A percentile compares a stretch with the other conserved stretches of the same genome.
Conservation (phyloP, 306 rosid species). For the Sphenostylis stenocarpa region DNA sequence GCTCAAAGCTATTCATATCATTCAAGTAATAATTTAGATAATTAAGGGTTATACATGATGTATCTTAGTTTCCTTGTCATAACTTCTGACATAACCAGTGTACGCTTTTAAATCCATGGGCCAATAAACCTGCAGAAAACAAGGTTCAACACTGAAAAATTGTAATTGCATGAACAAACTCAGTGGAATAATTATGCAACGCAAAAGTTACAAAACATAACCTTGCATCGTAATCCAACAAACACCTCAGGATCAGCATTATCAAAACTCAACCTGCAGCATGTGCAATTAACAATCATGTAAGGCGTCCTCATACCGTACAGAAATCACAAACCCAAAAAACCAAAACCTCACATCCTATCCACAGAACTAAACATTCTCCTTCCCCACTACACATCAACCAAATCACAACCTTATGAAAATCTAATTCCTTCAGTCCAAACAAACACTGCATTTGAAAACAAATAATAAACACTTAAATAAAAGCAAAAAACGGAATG, state of each 20-base stretch:
- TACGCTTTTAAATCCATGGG: slow-evolving; percentile 88
- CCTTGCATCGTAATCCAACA: slow-evolving; percentile 94
- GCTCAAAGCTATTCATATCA: slow-evolving; percentile 11
- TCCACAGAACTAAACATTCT: background rate
- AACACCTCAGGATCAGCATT: slow-evolving; percentile 68
- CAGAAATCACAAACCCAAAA: slow-evolving; percentile 13
- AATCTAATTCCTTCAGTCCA: background rate
- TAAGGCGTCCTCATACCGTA: slow-evolving; percentile 12
- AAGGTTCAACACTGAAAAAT: slow-evolving; percentile 6
- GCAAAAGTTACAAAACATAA: slow-evolving; percentile 41
- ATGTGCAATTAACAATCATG: slow-evolving; percentile 27
- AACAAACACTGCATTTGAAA: slow-evolving; percentile 6
- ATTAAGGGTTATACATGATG: slow-evolving; percentile 64
- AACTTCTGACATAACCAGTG: slow-evolving; percentile 61
- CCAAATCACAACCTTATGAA: background rate
- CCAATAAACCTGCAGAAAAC: slow-evolving; percentile 82
- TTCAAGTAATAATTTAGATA: background rate
- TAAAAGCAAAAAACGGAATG: background rate
- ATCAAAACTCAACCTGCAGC: slow-evolving; percentile 71
- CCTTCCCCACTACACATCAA: background rate
- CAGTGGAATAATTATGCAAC: background rate
- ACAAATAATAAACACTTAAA: background rate
- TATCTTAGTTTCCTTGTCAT: slow-evolving; percentile 53
- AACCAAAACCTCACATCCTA: background rate
- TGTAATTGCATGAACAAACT: slow-evolving; percentile 27